Conservation (phyloP, 1,284 basidiomycete genomes). For the Inonotus obliquus region DNA sequence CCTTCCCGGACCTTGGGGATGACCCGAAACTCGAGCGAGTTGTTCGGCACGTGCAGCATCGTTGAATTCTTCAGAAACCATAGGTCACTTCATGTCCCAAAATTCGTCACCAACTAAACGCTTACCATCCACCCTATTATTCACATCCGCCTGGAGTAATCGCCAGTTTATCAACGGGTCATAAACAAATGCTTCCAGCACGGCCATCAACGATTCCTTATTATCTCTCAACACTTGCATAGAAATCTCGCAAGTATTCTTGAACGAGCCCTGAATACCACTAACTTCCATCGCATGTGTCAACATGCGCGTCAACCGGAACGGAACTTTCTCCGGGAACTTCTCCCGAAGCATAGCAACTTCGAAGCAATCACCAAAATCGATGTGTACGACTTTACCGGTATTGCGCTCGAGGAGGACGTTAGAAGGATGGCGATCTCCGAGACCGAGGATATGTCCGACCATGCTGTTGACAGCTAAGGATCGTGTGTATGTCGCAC, state of each 20-base stretch:
- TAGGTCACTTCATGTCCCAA: not conserved
- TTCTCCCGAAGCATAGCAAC: conserved; percentile 96
- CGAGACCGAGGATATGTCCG: conserved; percentile 94
- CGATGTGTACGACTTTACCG: conserved; percentile 96
- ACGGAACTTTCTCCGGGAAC: conserved; percentile 98
- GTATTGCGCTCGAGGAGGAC: conserved; percentile 88
- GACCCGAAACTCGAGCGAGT: conserved; percentile 60
- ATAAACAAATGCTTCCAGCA: conserved; percentile 93
- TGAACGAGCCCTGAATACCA: conserved; percentile 97
- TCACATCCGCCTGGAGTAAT: conserved; percentile 71
- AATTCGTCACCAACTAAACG: not conserved
- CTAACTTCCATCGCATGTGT: conserved; percentile 99
- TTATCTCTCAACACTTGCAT: conserved; percentile 97
- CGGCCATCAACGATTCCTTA: conserved; percentile 97
- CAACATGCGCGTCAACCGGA: conserved; percentile 97
- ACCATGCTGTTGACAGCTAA: conserved; percentile 97
- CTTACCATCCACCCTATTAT: conserved; percentile 62
- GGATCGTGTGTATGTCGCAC: conserved; percentile 95
- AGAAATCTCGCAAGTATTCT: conserved; percentile 93
- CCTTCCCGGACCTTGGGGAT: conserved; percentile 69
- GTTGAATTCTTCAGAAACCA: conserved; percentile 33
- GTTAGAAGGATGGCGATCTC: conserved; percentile 98
- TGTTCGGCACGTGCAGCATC: conserved; percentile 56
- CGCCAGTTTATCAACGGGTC: conserved; percentile 89
- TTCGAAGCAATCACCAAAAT: conserved; percentile 96